Evolutionary conservation across 1,284 basidiomycete species (phyloP).

Genomic region (Malassezia equina): DNA sequence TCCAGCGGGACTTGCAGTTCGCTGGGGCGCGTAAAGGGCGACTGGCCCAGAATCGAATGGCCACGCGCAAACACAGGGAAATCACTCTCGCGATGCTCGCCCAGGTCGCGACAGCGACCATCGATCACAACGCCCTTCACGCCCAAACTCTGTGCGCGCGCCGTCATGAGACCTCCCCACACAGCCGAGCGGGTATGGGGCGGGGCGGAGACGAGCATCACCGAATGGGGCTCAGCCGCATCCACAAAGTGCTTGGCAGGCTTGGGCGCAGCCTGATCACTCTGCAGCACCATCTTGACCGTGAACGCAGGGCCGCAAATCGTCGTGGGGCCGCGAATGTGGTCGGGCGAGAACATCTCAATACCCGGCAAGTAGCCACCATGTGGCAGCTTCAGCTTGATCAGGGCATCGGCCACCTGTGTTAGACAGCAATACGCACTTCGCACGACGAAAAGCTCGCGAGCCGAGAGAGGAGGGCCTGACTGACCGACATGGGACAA

Average conservation of each 20-base stretch:
- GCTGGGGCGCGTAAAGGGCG: slow-evolving; percentile 72
- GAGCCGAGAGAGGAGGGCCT: background rate
- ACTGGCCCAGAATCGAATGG: slow-evolving; percentile 76
- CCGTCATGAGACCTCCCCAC: slow-evolving; percentile 85
- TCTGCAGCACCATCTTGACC: slow-evolving; percentile 67
- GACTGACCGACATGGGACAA: background rate
- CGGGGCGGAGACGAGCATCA: slow-evolving; percentile 71
- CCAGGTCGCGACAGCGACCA: slow-evolving; percentile 70
- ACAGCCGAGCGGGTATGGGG: slow-evolving; percentile 64
- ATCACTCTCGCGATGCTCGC: slow-evolving; percentile 60
- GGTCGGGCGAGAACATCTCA: slow-evolving; percentile 54
- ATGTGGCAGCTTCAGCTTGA: slow-evolving; percentile 65
- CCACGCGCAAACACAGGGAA: slow-evolving; percentile 61
- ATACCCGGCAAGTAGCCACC: slow-evolving; percentile 79
- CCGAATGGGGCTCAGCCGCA: slow-evolving; percentile 58
- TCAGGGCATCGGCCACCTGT: slow-evolving; percentile 76
- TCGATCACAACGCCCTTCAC: slow-evolving; percentile 65
- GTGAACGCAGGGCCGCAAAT: slow-evolving; percentile 73
- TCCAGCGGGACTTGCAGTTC: slow-evolving; percentile 64
- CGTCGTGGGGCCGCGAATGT: slow-evolving; percentile 13
- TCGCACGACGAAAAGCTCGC: slow-evolving; percentile 12
- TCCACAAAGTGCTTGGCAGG: slow-evolving; percentile 73
- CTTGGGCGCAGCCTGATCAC: slow-evolving; percentile 60
- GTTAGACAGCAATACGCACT: background rate
- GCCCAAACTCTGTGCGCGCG: slow-evolving; percentile 62